A percentile compares a stretch with the other conserved stretches of the same genome.
Conservation (phyloP, 495 filamentous ascomycete genomes). For the Monascus purpureus region DNA sequence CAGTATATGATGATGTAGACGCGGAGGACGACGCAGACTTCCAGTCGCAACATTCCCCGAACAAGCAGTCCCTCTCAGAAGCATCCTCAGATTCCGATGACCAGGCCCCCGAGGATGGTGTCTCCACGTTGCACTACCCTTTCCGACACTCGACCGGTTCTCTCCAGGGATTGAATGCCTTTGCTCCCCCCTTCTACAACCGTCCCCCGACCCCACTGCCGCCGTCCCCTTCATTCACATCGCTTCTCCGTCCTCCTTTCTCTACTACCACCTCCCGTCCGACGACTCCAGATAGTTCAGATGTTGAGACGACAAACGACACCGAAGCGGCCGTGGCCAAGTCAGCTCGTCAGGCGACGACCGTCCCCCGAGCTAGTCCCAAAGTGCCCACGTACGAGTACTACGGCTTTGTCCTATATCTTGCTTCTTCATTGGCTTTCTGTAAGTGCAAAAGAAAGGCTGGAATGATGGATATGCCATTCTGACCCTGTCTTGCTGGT, state of each 20-base stretch:
- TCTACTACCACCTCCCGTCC: slow-evolving; percentile 64
- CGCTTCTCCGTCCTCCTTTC: slow-evolving; percentile 67
- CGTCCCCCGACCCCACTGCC: slow-evolving; percentile 79
- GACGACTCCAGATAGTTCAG: slow-evolving; percentile 81
- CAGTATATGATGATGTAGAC: slow-evolving; percentile 18
- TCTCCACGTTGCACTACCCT: slow-evolving; percentile 21
- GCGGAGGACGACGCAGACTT: slow-evolving; percentile 32
- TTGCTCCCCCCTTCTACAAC: slow-evolving; percentile 82
- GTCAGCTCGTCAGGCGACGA: slow-evolving; percentile 48
- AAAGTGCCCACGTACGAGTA: slow-evolving; percentile 98
- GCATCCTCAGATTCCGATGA: slow-evolving; percentile 25
- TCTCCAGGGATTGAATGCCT: slow-evolving; percentile 39
- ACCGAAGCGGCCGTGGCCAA: slow-evolving; percentile 50
- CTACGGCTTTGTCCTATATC: slow-evolving; percentile 94
- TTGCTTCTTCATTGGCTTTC: slow-evolving; percentile 68
- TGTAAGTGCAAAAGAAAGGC: slow-evolving; percentile 22
- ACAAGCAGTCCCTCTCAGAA: slow-evolving; percentile 26
- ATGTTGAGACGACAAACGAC: slow-evolving; percentile 57
- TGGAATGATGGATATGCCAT: no score
- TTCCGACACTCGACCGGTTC: slow-evolving; percentile 30
- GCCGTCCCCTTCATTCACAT: slow-evolving; percentile 89
- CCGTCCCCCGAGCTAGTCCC: slow-evolving; percentile 74
- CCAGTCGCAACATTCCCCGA: slow-evolving; percentile 32
- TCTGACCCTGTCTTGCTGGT: slow-evolving; percentile 1
- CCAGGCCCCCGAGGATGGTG: slow-evolving; percentile 15